Evolutionary conservation across 345 rosid species (phyloP).

Genomic region (Tarenaya hassleriana): DNA sequence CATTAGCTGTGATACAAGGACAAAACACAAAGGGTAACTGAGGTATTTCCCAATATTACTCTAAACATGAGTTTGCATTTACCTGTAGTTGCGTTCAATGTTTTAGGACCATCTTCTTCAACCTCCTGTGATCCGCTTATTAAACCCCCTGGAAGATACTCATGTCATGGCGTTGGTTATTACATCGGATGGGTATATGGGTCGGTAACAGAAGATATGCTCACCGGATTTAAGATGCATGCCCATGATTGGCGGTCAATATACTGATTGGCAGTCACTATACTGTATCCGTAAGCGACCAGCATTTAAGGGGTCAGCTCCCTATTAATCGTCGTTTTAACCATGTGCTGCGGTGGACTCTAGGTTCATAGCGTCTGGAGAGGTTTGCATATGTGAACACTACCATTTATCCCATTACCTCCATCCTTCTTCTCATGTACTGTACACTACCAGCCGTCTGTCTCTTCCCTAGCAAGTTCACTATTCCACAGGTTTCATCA

Average conservation of each 20-base stretch:
- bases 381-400: constrained; percentile 65
- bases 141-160: background rate
- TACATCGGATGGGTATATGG: constrained; percentile 86
- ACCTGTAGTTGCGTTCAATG: background rate
- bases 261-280: constrained; percentile 74
- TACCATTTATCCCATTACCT: constrained; percentile 59
- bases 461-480: constrained; percentile 67
- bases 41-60: constrained; percentile 28
- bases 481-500: constrained; percentile 58
- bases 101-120: background rate
- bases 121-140: background rate
- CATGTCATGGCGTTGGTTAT: constrained; percentile 6
- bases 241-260: constrained; percentile 80
- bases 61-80: too few species aligned
- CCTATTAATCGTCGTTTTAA: constrained; percentile 72
- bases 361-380: constrained; percentile 68
- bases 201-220: constrained; percentile 74
- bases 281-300: constrained; percentile 67
- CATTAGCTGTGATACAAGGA: constrained; percentile 72
- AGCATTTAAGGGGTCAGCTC: constrained; percentile 74
- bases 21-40: constrained; percentile 67
- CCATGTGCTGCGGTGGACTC: constrained; percentile 83
- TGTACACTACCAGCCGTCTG: constrained; percentile 75
- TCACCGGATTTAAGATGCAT: constrained; percentile 81
- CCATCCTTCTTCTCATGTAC: constrained; percentile 64